Conservation (phyloP, 768 basidiomycete genomes). For the Kwoniella europaea region DNA sequence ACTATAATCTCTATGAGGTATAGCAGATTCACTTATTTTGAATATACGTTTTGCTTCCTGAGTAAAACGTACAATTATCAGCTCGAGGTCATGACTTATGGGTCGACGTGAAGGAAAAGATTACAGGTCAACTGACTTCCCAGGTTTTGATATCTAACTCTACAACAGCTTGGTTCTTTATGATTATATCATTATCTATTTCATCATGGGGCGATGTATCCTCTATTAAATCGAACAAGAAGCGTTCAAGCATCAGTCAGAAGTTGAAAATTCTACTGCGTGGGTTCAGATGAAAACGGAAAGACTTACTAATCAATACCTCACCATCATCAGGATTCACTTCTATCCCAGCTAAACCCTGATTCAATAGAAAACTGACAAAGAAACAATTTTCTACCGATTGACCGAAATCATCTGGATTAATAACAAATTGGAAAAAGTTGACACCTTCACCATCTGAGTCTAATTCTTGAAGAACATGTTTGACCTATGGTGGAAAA, state of each 20-base stretch:
- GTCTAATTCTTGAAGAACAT: slow-evolving; percentile 63
- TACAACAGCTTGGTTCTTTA: slow-evolving; percentile 82
- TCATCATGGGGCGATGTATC: slow-evolving; percentile 70
- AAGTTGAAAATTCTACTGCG: not conserved
- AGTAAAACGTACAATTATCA: not conserved
- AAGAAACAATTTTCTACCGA: slow-evolving; percentile 97
- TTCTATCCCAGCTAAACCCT: slow-evolving; percentile 63
- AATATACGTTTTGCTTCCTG: slow-evolving; percentile 88
- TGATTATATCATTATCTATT: slow-evolving; percentile 69
- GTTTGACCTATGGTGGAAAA: too few species aligned
- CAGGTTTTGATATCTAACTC: slow-evolving; percentile 91
- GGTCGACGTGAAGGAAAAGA: not conserved
- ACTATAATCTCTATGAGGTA: slow-evolving; percentile 70
- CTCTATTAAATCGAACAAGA: slow-evolving; percentile 53
- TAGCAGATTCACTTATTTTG: slow-evolving; percentile 73
- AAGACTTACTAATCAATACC: slow-evolving; percentile 69
- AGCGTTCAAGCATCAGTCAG: not conserved
- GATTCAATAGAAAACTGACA: slow-evolving; percentile 86
- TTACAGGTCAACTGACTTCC: slow-evolving; percentile 65
- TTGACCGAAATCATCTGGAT: slow-evolving; percentile 88
- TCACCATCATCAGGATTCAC: slow-evolving; percentile 66
- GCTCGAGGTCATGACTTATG: not conserved
- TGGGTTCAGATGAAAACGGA: not conserved
- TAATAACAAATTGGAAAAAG: slow-evolving; percentile 83
- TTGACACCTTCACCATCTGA: slow-evolving; percentile 64